These are phyloP conservation scores for Kwoniella dejecticola DNA, from an alignment of 768 basidiomycete genomes.

Conservation along the genomic window DNA sequence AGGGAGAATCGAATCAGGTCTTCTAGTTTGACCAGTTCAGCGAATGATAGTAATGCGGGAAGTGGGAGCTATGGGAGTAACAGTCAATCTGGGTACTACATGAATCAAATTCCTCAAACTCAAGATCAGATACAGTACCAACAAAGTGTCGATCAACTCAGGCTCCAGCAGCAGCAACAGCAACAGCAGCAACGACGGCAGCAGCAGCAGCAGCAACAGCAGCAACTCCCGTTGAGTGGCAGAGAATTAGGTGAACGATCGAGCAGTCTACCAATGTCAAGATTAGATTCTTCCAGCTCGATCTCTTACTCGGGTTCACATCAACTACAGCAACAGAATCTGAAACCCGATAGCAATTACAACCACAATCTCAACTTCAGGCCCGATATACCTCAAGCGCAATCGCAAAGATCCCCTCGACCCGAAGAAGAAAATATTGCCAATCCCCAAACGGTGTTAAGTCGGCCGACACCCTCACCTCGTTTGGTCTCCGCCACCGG, in stretches of 20 bases:
- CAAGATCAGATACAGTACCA: not conserved
- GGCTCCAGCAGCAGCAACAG: not conserved
- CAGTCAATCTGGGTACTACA: constrained; percentile 12
- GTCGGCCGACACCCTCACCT: constrained; percentile 12
- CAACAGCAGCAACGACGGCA: no score
- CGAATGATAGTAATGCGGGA: constrained; percentile 3
- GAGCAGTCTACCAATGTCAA: constrained; percentile 19
- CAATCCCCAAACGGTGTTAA: constrained; percentile 11
- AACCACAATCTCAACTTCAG: not conserved
- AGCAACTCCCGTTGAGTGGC: not conserved
- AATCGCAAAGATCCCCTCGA: not conserved
- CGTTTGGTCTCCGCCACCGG: not conserved
- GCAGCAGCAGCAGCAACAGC: no score
- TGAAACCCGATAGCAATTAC: not conserved
- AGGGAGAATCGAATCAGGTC: not conserved
- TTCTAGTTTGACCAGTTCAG: not conserved
- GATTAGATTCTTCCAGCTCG: constrained; percentile 5
- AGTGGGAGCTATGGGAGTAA: not conserved
- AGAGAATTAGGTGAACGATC: constrained; percentile 7
- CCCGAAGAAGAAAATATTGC: not conserved
- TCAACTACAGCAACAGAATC: not conserved
- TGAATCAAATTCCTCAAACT: constrained; percentile 2
- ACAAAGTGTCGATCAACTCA: no score
- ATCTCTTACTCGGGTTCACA: not conserved
- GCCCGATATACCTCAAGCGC: not conserved